A percentile compares a stretch with the other conserved stretches of the same genome.
Evolutionary conservation across 345 rosid species (phyloP).

Genomic region (Syzygium oleosum): DNA sequence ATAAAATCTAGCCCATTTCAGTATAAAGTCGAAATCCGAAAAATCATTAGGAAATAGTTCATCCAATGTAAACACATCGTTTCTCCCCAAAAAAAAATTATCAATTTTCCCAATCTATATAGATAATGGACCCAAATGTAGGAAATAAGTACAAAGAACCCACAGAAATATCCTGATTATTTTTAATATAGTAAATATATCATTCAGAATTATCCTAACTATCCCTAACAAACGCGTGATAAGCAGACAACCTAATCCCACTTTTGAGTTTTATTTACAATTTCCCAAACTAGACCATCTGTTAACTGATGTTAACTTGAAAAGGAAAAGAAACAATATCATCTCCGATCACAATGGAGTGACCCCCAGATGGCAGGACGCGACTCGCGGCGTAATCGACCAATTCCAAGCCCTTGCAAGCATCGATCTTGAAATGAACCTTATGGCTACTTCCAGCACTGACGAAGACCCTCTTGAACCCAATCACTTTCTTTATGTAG

Average conservation of each 20-base stretch:
- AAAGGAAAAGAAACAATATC: neutral
- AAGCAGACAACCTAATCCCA: neutral
- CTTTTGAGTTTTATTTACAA: neutral
- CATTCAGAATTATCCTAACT: neutral
- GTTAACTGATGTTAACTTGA: neutral
- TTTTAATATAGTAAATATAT: neutral
- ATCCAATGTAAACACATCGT: neutral
- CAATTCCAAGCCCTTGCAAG: constrained; percentile 17
- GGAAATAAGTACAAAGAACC: neutral
- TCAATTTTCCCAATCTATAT: neutral
- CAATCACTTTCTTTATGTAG: constrained; percentile 22
- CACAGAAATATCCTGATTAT: neutral
- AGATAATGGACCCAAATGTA: neutral
- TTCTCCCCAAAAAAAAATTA: too few species aligned
- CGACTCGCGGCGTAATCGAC: constrained; percentile 8
- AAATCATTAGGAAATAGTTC: neutral
- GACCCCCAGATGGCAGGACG: constrained; percentile 17
- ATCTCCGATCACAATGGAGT: neutral
- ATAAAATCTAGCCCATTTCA: neutral
- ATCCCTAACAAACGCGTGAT: neutral
- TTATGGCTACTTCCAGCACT: constrained; percentile 1
- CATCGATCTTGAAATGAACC: constrained; percentile 15
- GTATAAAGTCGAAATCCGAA: neutral
- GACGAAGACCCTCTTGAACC: constrained; percentile 22
- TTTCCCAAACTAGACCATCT: neutral